phyloP scores from a whole-genome alignment of 2,329 filamentous ascomycete species.

The Epichloe baconii region DNA sequence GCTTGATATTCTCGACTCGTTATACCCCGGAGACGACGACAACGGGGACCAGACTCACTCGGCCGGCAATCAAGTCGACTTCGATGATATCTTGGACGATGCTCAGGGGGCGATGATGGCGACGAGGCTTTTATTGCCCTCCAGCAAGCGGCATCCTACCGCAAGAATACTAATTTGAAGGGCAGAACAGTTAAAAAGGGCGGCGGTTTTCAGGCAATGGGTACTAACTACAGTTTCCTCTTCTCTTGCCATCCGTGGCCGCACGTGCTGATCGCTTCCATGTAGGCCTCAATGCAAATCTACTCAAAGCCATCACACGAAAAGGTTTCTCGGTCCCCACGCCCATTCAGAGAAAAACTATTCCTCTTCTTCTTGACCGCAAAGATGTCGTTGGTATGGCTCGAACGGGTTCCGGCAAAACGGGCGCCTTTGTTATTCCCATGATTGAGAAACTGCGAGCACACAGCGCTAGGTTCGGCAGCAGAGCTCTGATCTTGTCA shows the following conservation, averaged over 20 bases:
- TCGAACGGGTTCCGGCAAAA: constrained; percentile 96
- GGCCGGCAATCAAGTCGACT: constrained; percentile 38
- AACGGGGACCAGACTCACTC: constrained; percentile 25
- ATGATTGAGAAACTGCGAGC: constrained; percentile 91
- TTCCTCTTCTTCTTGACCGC: constrained; percentile 76
- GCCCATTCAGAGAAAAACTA: constrained; percentile 93
- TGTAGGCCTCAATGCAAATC: constrained; percentile 59
- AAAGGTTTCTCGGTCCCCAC: constrained; percentile 96
- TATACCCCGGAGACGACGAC: constrained; percentile 52
- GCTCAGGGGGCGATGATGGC: constrained; percentile 36
- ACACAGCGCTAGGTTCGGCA: constrained; percentile 77
- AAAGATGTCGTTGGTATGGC: constrained; percentile 99
- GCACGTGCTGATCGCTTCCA: background rate
- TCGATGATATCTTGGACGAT: constrained; percentile 48
- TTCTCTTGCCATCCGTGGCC: too few relatives aligned
- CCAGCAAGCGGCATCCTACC: constrained; percentile 73
- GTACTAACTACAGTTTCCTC: constrained; percentile 23
- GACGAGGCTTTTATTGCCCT: constrained; percentile 88
- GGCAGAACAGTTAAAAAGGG: constrained; percentile 85
- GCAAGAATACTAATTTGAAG: constrained; percentile 71
- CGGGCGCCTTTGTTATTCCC: constrained; percentile 92
- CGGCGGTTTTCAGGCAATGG: constrained; percentile 94
- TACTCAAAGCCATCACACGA: constrained; percentile 80
- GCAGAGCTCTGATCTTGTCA: constrained; percentile 76
- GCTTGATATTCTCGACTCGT: constrained; percentile 71